Base-by-base conservation (phyloP, 441 rosid species). In the Adansonia rubrostipa region DNA sequence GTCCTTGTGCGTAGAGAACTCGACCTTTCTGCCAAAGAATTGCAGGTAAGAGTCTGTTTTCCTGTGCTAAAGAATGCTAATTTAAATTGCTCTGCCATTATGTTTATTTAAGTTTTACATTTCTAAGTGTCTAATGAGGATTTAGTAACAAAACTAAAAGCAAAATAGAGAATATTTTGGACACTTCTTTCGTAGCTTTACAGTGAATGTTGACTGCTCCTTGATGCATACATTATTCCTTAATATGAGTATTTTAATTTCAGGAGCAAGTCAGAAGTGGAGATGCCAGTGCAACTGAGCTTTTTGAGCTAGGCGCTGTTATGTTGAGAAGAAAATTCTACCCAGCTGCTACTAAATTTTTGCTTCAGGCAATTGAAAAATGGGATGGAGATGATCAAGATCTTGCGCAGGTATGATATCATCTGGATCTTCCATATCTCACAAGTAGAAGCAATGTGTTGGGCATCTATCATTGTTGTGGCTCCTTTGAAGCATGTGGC, bases 261-360 rank as follows among this genome's bases (percentile, higher is more conserved):
- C 87, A 96, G 99, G 98, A 96, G 74, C 98, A 96, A 91, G 98
- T 94, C 78, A 91, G 99, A 86, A 96, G 99, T 24, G 99, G 99
- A 5, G 99, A 94, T 85, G 99, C 99, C 67, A 87, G 89, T 85
- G 98, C 98, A 73, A 96, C 98, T 40, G 99, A 88, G 86, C 87
- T 89, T 42, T 96, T 96, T 78, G 97, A 96, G 85, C 97, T 96
- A 5, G 98, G 99, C 74, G 98, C 99, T 0, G 98, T 94, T 76
- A 96, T 96, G 99, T 85, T 94, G 64, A 85, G 98, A 86, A 86
- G 99, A 80, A 93, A 94, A 80, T 87, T 92, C 84, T 94, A 96
- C 84, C 97, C 98, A 0, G 98, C 97, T 74, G 99, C 99, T 53
- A 89, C 84, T 77, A 96, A 90, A 81, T 92, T 82, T 82, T 89